These are phyloP conservation scores for Rubia tinctorum DNA, from an alignment of 305 asterid genomes.

Conservation along the genomic window DNA sequence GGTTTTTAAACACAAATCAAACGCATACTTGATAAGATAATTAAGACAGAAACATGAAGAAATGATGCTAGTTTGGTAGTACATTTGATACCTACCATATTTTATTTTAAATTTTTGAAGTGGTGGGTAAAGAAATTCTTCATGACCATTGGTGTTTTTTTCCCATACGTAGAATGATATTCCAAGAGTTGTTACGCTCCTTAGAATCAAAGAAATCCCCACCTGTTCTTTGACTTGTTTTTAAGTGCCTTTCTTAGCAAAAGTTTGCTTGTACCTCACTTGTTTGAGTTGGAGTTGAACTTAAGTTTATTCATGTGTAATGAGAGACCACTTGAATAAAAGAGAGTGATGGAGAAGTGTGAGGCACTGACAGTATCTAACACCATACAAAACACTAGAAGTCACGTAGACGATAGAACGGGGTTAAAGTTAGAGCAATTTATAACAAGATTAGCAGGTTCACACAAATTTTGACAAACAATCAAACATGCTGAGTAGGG, in stretches of 20 bases:
- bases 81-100: background rate
- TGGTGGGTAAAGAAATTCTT: background rate
- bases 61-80: background rate
- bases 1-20: background rate
- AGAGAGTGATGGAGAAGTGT: background rate
- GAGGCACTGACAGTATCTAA: background rate
- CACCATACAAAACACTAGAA: background rate
- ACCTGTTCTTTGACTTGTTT: background rate
- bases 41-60: background rate
- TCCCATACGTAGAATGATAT: conserved; percentile 12
- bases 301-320: conserved; percentile 19
- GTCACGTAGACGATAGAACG: background rate
- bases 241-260: background rate
- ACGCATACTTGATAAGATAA: background rate
- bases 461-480: background rate
- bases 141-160: background rate
- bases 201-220: conserved; percentile 17
- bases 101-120: too few species aligned
- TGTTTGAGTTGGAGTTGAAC: conserved; percentile 24
- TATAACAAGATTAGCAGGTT: background rate
- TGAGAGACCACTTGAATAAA: conserved; percentile 10
- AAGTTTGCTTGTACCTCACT: conserved; percentile 23
- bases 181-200: conserved; percentile 5
- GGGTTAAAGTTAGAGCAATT: background rate
- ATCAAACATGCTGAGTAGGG: background rate